A percentile compares a stretch with the other conserved stretches of the same genome.
phyloP scores from a whole-genome alignment of 2,329 filamentous ascomycete genomes.

The Pyrenophora teres region DNA sequence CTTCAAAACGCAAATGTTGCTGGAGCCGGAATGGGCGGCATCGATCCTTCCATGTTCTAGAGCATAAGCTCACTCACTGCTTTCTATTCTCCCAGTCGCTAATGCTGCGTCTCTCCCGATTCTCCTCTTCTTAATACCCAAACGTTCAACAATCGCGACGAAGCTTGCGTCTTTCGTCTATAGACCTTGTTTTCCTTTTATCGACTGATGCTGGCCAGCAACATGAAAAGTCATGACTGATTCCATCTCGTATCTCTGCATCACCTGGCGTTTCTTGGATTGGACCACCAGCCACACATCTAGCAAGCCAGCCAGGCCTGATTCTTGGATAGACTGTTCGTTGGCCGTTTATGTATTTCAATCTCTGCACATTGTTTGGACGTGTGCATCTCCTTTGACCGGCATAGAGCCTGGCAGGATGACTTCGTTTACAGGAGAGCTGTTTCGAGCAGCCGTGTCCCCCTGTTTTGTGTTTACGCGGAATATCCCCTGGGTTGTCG shows the following conservation, averaged over 20 bases:
- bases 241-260: constrained; percentile 27
- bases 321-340: constrained; percentile 27
- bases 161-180: constrained; percentile 26
- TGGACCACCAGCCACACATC: constrained; percentile 15
- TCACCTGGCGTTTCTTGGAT: constrained; percentile 31
- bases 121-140: constrained; percentile 32
- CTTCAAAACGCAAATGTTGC: constrained; percentile 55
- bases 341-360: constrained; percentile 21
- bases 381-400: constrained; percentile 32
- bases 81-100: constrained; percentile 10
- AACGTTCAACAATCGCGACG: constrained; percentile 18
- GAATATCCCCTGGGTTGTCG: constrained; percentile 28
- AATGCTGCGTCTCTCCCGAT: constrained; percentile 15
- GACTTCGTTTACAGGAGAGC: constrained; percentile 42
- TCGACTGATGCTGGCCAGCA: constrained; percentile 2
- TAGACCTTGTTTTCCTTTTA: constrained; percentile 21
- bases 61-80: constrained; percentile 5
- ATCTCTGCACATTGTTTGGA: constrained; percentile 35
- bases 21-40: constrained; percentile 60
- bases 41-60: constrained; percentile 58
- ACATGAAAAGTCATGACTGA: constrained; percentile 29
- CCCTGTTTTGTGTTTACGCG: constrained; percentile 16
- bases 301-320: constrained; percentile 21
- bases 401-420: constrained; percentile 32
- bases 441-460: constrained; percentile 28